These are phyloP conservation scores for Plasmodium coatneyi DNA, from an alignment of 169 alveolate species.

Conservation along the genomic window DNA sequence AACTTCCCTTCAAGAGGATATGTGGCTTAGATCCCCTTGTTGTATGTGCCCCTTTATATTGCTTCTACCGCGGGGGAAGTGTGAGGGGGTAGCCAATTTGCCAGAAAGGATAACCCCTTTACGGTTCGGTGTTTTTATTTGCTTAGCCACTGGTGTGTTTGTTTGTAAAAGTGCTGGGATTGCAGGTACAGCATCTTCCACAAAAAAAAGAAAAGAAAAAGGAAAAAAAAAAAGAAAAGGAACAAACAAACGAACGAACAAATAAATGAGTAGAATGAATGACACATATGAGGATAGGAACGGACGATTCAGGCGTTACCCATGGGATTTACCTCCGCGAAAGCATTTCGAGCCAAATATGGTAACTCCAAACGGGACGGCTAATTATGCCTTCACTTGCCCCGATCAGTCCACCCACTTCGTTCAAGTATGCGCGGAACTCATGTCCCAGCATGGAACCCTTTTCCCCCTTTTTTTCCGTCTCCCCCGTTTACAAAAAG, in stretches of 20 bases:
- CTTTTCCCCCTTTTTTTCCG: neutral
- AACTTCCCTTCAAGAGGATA: neutral
- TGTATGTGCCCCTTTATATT: neutral
- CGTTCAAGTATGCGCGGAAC: neutral
- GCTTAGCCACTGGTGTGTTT: neutral
- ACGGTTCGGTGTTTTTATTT: neutral
- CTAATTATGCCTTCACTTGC: neutral
- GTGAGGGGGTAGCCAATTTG: neutral
- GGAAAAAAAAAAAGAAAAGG: neutral
- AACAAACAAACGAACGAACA: neutral
- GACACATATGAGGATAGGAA: neutral
- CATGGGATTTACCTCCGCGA: neutral
- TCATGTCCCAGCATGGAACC: neutral
- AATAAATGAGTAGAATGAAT: neutral
- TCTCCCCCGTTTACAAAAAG: neutral
- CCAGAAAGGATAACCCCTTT: neutral
- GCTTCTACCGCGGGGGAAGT: neutral
- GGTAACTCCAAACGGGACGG: neutral
- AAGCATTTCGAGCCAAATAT: neutral
- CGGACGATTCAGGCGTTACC: neutral
- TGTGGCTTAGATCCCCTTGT: neutral
- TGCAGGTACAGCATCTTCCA: neutral
- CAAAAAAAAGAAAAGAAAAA: neutral
- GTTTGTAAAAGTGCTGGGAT: neutral
- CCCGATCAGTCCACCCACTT: neutral